Percentiles rank a stretch among this genome's conserved stretches.
Conservation (phyloP, 495 filamentous ascomycete species). For the Hyaloscypha bicolor region DNA sequence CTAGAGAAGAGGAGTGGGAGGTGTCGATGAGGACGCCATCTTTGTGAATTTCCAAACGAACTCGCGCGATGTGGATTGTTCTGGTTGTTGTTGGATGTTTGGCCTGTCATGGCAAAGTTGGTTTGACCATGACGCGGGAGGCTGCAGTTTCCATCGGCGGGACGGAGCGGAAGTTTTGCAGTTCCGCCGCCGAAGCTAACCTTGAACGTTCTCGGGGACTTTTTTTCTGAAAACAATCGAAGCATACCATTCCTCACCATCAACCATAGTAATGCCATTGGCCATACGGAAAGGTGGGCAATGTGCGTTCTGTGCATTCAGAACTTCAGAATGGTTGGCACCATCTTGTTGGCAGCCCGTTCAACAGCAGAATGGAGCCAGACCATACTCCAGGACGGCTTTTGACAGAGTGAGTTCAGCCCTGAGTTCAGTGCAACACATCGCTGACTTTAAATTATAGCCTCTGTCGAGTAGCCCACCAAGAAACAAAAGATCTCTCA, state of each 20-base stretch:
- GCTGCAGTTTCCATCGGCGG: neutral
- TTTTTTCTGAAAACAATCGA: neutral
- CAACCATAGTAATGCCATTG: slow-evolving; percentile 23
- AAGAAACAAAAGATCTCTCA: too few relatives aligned
- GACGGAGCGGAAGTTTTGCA: neutral
- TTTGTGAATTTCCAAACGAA: slow-evolving; percentile 1
- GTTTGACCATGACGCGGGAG: neutral
- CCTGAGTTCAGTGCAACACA: neutral
- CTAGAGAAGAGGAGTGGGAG: slow-evolving; percentile 79
- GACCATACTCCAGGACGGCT: neutral
- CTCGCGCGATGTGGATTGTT: neutral
- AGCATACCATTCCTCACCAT: neutral
- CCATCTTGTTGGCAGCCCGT: neutral
- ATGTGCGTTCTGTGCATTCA: slow-evolving; percentile 29
- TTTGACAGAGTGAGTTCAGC: neutral
- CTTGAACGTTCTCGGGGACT: neutral
- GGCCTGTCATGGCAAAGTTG: neutral
- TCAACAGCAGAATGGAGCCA: slow-evolving; percentile 3
- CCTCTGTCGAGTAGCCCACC: neutral
- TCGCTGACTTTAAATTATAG: neutral
- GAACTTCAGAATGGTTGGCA: slow-evolving; percentile 19
- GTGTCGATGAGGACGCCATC: slow-evolving; percentile 83
- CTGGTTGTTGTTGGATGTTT: neutral
- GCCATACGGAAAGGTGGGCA: slow-evolving; percentile 17
- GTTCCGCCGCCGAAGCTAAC: neutral